Conservation (phyloP, 352 stramenopile genomes). For the Porosira glacialis region DNA sequence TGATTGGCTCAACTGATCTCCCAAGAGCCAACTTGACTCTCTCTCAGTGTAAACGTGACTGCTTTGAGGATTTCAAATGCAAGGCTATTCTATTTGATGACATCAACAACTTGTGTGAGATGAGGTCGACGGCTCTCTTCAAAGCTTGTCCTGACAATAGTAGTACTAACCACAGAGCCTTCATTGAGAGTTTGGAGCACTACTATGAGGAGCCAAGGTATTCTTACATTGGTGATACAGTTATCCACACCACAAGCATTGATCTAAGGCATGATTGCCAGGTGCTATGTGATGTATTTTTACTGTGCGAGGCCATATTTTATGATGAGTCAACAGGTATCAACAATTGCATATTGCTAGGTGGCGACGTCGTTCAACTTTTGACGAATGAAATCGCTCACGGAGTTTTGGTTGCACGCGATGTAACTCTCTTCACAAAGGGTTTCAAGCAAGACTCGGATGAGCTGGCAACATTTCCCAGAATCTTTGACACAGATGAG, state of each 20-base stretch:
- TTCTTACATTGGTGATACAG: constrained; percentile 18
- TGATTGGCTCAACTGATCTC: constrained; percentile 18
- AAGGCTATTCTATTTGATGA: constrained; percentile 24
- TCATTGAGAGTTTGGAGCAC: constrained; percentile 17
- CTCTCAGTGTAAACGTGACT: constrained; percentile 24
- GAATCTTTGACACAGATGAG: constrained; percentile 26
- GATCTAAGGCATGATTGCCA: constrained; percentile 20
- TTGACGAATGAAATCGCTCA: constrained; percentile 12
- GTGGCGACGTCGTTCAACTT: constrained; percentile 17
- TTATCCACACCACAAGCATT: constrained; percentile 10
- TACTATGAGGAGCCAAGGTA: constrained; percentile 14
- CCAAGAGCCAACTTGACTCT: constrained; percentile 13
- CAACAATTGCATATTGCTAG: constrained; percentile 17
- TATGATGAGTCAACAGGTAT: constrained; percentile 11
- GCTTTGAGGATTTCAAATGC: constrained; percentile 20
- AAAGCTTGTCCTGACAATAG: constrained; percentile 7
- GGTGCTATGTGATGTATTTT: constrained; percentile 24
- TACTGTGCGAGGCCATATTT: constrained; percentile 15
- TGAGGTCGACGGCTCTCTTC: constrained; percentile 22
- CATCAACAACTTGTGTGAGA: constrained; percentile 9
- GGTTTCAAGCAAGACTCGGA: constrained; percentile 11
- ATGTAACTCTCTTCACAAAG: constrained; percentile 25
- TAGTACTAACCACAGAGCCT: neutral
- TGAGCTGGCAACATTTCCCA: neutral
- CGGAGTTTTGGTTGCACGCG: constrained; percentile 14